Evolutionary conservation across 2,329 filamentous ascomycete species (phyloP).

Genomic region (Monascus ruber): DNA sequence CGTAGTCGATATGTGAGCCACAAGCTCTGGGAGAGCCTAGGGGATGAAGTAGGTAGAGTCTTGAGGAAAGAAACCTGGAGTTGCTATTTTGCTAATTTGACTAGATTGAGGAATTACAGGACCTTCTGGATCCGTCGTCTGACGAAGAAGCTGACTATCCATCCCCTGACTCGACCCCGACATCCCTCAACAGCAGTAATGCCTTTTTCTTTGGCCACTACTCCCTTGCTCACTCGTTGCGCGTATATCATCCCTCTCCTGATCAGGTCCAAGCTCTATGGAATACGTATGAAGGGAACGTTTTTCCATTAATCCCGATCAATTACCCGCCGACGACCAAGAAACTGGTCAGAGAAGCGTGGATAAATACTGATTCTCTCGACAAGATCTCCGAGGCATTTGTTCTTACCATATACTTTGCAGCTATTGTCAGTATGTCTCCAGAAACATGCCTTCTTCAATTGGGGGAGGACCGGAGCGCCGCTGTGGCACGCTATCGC

Average conservation of each 20-base stretch:
- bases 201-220: constrained; percentile 52
- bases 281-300: constrained; percentile 49
- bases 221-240: constrained; percentile 45
- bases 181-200: constrained; percentile 37
- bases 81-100: background rate
- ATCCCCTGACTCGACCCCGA: constrained; percentile 33
- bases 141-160: constrained; percentile 45
- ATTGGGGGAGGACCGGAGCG: constrained; percentile 42
- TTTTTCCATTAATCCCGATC: constrained; percentile 51
- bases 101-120: constrained; percentile 50
- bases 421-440: constrained; percentile 35
- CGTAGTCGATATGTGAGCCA: constrained; percentile 52
- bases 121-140: constrained; percentile 46
- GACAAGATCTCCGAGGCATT: constrained; percentile 45
- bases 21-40: constrained; percentile 49
- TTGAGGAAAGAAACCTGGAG: too few relatives aligned
- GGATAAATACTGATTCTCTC: constrained; percentile 38
- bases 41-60: constrained; percentile 41
- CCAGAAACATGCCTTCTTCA: constrained; percentile 30
- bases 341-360: constrained; percentile 40
- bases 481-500: constrained; percentile 44
- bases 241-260: constrained; percentile 43
- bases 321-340: constrained; percentile 46
- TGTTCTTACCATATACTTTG: constrained; percentile 53
- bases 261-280: constrained; percentile 43